Evolutionary conservation across 176 grass and related monocot genomes (phyloP).

Genomic region (Carex littledalei): DNA sequence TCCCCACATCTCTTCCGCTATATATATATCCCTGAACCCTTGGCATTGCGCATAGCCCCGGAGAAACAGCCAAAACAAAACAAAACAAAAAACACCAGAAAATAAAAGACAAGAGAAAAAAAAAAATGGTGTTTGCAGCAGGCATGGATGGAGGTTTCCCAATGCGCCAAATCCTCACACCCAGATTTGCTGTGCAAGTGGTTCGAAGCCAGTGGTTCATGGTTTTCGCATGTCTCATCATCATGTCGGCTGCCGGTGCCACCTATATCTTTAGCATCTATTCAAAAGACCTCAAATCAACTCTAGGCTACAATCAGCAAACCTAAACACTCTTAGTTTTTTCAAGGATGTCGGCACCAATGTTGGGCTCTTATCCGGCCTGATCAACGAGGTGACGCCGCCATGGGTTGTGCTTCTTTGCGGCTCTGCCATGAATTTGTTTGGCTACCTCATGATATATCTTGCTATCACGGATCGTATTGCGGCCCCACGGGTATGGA

Average conservation of each 20-base stretch:
- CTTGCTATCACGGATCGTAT: constrained; percentile 41
- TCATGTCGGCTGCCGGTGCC: constrained; percentile 65
- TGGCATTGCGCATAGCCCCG: neutral
- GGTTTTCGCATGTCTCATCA: constrained; percentile 65
- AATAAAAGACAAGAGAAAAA: neutral
- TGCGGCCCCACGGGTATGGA: constrained; percentile 24
- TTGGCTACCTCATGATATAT: constrained; percentile 76
- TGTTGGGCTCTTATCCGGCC: constrained; percentile 56
- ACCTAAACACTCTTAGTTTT: constrained; percentile 83
- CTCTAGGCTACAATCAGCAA: constrained; percentile 71
- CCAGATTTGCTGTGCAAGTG: constrained; percentile 46
- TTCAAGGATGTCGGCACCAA: constrained; percentile 78
- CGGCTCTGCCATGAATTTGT: constrained; percentile 66
- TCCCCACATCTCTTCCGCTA: neutral
- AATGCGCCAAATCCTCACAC: constrained; percentile 24
- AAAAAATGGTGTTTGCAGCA: constrained; percentile 49
- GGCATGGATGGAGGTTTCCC: constrained; percentile 12
- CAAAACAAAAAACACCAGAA: neutral
- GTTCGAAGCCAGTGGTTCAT: constrained; percentile 69
- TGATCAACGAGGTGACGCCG: constrained; percentile 65
- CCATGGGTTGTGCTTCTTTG: constrained; percentile 58
- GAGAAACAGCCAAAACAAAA: neutral
- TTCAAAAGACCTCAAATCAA: constrained; percentile 44
- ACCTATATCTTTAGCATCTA: constrained; percentile 85
- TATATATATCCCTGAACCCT: neutral